Evolutionary conservation across 2,329 filamentous ascomycete genomes (phyloP), one percentile per base, ranked within the genome.

Genomic region (Mycosphaerelloides madeirae): DNA sequence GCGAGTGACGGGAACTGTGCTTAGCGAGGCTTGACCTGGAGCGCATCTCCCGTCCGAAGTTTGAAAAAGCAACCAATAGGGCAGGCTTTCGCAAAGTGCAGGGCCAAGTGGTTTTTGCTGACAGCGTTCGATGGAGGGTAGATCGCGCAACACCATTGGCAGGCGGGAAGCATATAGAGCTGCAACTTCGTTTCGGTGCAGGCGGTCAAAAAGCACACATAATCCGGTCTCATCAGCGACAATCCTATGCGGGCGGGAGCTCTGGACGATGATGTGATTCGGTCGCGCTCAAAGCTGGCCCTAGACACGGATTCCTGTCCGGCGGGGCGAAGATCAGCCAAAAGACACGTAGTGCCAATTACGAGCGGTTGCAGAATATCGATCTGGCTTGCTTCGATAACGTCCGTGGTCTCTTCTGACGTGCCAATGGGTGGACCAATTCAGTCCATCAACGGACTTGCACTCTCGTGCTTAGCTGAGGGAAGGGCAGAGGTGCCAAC

Each of bases 21-120:
- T 43, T 51, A 49, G 50, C 50, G 44, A 51, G 50, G 45, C 50
- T 48, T 46, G 41, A 49, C 40, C 46, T 41, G 44, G 36, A 37
- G 49, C 37, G 20, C 45, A 50, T 46, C 41, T 41, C 29, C 35
- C 48, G 44, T 38, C 22, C 42, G 46, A 43, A 38, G 41, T 33
- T 38, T 45, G 20, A n/a, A 16, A 18, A 18, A 18, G 16, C 37
- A 33, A 28, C 43, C 46, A 49, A 49, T 48, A 32, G 34, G 13
- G 18, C 35, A 16, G 14, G 34, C 16, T 18, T 25, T 45, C 37
- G 42, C 41, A 41, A 32, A 32, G 28, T 33, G 16, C 22, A 32
- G 43, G 28, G 34, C 25, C 18, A 15, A 31, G 38, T 44, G 46
- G 48, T 40, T 44, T 28, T 38, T 35, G 49, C 49, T 54, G 52